Evolutionary conservation across 805 yeast species (phyloP), one percentile per base, ranked within the genome.

Genomic region (Starmerella bacillaris): DNA sequence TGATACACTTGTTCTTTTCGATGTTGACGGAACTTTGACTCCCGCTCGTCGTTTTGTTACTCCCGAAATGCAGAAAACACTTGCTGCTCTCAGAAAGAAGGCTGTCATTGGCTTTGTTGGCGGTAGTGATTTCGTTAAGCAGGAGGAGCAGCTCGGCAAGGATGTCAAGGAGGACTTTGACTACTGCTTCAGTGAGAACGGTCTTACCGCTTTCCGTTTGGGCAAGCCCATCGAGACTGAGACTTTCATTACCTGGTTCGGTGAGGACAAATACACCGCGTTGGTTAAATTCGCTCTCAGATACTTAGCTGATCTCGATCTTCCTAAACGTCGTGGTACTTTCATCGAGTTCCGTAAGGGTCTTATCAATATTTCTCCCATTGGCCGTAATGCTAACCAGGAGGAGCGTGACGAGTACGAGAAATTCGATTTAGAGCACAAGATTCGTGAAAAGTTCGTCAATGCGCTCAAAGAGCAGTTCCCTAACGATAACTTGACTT

Each of bases 331-430:
- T 74, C 82, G 95, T 68, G 99, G 99, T 60, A 89, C 99, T 41
- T 89, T 89, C 62, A 64, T 89, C 49, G 99, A 89, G 68, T 89
- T 89, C 71, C 80, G 99, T 73, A 89, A 89, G 60, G 99, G 99
- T 60, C 84, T 89, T 93, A 79, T 89, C 62, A 89, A 89, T 63
- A 82, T 89, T 44, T 83, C 95, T 12, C 99, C 99, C 50, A 73
- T 89, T 42, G 99, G 99, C 54, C 82, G 99, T 73, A 89, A 89
- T 58, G 96, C 96, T 42, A 74, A 92, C 27, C 82, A 82, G 48
- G 72, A 70, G 47, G 95, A 89, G 68, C 79, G 99, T 67, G 74
- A 70, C 60, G 95, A 83, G 50, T 89, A 67, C 56, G 96, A 89
- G 67, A 67, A 63, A 51, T 89, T 51, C 59, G 99, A 89, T 61